Conservation (phyloP, 352 stramenopile species). For the Phytopythium helicoides region DNA sequence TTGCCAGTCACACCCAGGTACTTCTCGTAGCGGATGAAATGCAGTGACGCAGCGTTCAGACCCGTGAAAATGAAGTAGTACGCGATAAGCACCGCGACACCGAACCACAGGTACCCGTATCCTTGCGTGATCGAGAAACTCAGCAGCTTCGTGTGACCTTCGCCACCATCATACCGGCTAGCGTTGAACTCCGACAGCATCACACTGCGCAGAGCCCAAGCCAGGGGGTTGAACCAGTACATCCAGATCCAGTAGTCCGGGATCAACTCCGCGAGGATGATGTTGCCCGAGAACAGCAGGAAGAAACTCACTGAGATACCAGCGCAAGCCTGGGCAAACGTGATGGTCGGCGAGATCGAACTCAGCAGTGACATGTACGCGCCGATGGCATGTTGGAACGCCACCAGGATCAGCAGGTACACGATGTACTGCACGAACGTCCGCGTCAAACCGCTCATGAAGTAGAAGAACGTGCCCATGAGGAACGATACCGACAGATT, state of each 20-base stretch:
- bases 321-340: constrained; percentile 28
- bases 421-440: constrained; percentile 62
- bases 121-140: no score
- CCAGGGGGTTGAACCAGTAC: constrained; percentile 52
- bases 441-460: constrained; percentile 69
- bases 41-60: no score
- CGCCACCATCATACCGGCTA: no score
- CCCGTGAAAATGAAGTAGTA: no score
- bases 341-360: constrained; percentile 32
- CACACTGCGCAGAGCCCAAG: constrained; percentile 35
- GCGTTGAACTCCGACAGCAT: constrained; percentile 51
- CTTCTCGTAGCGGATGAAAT: no score
- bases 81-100: no score
- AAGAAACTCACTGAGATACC: constrained; percentile 44
- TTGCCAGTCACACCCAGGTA: no score
- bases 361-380: constrained; percentile 49
- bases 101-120: no score
- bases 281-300: constrained; percentile 57
- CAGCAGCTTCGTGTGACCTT: no score
- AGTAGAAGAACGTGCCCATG: constrained; percentile 69
- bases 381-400: constrained; percentile 53
- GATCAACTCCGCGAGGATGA: constrained; percentile 47
- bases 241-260: constrained; percentile 50
- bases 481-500: constrained; percentile 63
- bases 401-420: constrained; percentile 62